These are phyloP conservation scores for Batrachochytrium dendrobatidis DNA, from an alignment of 371 early-diverging fungal species.

Conservation along the genomic window DNA sequence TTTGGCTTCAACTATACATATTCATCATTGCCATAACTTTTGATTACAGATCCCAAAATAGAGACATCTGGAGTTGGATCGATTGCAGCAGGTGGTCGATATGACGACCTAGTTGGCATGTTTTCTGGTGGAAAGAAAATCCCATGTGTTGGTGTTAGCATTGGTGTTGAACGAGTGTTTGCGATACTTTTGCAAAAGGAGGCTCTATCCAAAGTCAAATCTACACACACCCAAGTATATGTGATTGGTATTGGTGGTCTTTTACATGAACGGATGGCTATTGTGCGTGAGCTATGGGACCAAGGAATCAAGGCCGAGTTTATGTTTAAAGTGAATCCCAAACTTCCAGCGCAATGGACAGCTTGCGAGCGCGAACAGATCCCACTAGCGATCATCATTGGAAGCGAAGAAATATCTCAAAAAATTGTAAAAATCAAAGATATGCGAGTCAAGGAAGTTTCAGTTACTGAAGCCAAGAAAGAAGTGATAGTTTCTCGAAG, in stretches of 20 bases:
- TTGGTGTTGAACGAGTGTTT: conserved; percentile 97
- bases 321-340: conserved; percentile 87
- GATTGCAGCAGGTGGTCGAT: conserved; percentile 98
- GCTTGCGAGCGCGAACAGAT: conserved; percentile 78
- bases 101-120: conserved; percentile 97
- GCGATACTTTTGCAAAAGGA: conserved; percentile 56
- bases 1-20: conserved; percentile 2
- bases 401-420: conserved; percentile 69
- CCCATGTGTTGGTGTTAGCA: conserved; percentile 96
- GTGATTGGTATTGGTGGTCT: conserved; percentile 80
- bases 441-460: conserved; percentile 56
- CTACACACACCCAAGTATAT: conserved; percentile 80
- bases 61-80: conserved; percentile 83
- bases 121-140: conserved; percentile 68
- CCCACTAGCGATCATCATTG: conserved; percentile 84
- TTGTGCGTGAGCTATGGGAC: conserved; percentile 85
- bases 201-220: conserved; percentile 64
- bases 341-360: conserved; percentile 72
- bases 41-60: neutral
- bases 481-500: neutral
- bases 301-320: conserved; percentile 82
- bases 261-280: conserved; percentile 84
- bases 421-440: conserved; percentile 82
- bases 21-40: neutral
- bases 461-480: neutral